Conservation (phyloP, 148 eudicot genomes). For the Nepenthes mirabilis region DNA sequence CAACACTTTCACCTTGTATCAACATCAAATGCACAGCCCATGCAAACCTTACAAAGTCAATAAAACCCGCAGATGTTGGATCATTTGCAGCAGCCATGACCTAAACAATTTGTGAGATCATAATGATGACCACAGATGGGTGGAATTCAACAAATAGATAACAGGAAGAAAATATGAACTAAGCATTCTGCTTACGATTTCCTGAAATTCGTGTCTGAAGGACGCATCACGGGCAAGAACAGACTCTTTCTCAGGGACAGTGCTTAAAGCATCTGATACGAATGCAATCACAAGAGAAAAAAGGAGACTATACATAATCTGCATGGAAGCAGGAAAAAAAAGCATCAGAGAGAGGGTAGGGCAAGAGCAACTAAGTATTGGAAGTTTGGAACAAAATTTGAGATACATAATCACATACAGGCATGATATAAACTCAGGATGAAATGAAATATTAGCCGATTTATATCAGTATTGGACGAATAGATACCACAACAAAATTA, state of each 20-base stretch:
- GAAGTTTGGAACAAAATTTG: neutral
- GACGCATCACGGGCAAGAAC: conserved; percentile 57
- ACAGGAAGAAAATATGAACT: neutral
- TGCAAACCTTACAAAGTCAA: conserved; percentile 75
- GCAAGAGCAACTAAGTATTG: neutral
- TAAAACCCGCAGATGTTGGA: conserved; percentile 53
- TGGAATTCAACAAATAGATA: neutral
- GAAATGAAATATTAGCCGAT: too few relatives aligned
- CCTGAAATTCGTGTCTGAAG: conserved; percentile 81
- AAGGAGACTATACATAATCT: conserved; percentile 73
- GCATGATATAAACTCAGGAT: too few relatives aligned
- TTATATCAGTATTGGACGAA: too few relatives aligned
- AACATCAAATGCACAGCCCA: conserved; percentile 83
- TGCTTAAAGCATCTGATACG: conserved; percentile 79
- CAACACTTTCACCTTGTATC: conserved; percentile 42
- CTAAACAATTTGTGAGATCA: conserved; percentile 24
- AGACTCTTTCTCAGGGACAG: conserved; percentile 57
- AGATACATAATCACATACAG: too few relatives aligned
- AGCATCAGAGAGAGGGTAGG: neutral
- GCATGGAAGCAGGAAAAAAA: conserved; percentile 19
- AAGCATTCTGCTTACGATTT: conserved; percentile 41
- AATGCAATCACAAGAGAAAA: conserved; percentile 78
- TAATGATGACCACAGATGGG: neutral
- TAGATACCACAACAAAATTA: too few relatives aligned
- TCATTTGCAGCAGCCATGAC: conserved; percentile 50